Evolutionary conservation across 352 stramenopile genomes (phyloP).

Genomic region (Pythium brachiatum): DNA sequence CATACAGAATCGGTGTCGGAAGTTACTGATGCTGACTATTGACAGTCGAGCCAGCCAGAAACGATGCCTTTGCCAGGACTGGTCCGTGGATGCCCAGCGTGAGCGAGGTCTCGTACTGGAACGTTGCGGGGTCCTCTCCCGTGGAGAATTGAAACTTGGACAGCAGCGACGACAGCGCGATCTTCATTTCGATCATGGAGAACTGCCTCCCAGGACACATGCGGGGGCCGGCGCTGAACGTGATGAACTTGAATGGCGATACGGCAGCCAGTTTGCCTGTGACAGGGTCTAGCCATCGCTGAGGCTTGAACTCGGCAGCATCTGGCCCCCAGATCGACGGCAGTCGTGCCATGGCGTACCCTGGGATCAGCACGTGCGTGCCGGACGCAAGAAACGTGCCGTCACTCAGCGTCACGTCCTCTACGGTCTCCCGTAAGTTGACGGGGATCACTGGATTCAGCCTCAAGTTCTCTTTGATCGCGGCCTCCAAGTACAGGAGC

Average conservation of each 20-base stretch:
- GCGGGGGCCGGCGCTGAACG: background rate
- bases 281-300: no score
- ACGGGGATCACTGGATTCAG: conserved; percentile 58
- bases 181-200: background rate
- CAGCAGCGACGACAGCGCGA: background rate
- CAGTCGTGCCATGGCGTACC: conserved; percentile 60
- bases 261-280: background rate
- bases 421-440: conserved; percentile 38
- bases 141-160: background rate
- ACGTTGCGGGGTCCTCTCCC: background rate
- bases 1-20: no score
- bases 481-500: conserved; percentile 63
- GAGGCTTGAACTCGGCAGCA: conserved; percentile 54
- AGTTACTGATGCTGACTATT: no score
- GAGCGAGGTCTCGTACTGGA: background rate
- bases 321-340: conserved; percentile 62
- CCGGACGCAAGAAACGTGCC: no score
- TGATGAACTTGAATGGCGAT: background rate
- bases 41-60: no score
- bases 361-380: conserved; percentile 44
- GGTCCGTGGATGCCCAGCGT: no score
- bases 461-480: conserved; percentile 62
- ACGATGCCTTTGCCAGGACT: no score
- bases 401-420: no score
- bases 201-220: background rate